Evolutionary conservation across 768 basidiomycete genomes (phyloP), one percentile per base, ranked within the genome.

Genomic region (Fomitopsis serialis): DNA sequence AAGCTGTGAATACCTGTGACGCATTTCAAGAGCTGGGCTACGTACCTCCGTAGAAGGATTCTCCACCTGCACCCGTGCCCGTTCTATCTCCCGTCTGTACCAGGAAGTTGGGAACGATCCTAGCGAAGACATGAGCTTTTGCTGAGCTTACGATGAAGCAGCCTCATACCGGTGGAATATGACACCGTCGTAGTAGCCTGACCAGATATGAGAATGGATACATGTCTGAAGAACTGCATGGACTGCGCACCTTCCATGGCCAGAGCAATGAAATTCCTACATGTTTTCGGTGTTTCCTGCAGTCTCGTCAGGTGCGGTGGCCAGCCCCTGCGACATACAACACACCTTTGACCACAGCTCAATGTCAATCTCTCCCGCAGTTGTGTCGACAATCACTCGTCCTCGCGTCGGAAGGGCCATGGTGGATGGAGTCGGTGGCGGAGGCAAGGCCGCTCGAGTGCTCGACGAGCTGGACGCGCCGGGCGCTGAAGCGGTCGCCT

Each of bases 41-140:
- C 72, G 56, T 56, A 77, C 93, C 93, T 68, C 96, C 96, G 60
- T 90, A 98, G 67, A 97, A 90, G 1, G 92, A 95, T 66, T 98
- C 96, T 58, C 97, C 95, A 7, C 94, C 93, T 0, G 72, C 84
- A 2, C 97, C 97, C 0, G 91, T 92, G 1, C 93, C 92, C 0
- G 93, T 93, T 59, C 78, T 85, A 67, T 98, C 96, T 17, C 96
- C 96, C 1, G 94, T 94, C 67, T 98, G 97, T 0, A 97, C 89
- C 42, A 98, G 81, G 68, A 98, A 97, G 17, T 85, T 82, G 0
- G 94, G 89, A 2, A 98, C 88, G 36, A 98, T 76, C n/a, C 88
- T 87, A 34, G 34, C 2, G 17, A 3, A 35, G 24, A 23, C 12
- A 25, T 21, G 7, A 17, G 29, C 21, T 19, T 40, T 21, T n/a